Conservation (phyloP, 345 rosid species). For the Angophora floribunda region DNA sequence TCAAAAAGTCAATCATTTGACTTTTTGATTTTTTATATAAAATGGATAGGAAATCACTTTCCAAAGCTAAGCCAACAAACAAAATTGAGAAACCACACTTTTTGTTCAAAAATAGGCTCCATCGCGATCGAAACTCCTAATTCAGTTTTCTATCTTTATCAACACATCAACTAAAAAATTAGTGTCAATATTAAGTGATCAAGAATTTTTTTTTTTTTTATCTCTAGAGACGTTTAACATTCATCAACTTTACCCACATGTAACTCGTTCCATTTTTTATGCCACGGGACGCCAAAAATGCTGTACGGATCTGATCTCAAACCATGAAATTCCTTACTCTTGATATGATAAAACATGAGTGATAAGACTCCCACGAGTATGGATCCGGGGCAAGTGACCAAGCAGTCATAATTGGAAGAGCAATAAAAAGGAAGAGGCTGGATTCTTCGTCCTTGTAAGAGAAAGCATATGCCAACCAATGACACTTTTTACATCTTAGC, state of each 20-base stretch:
- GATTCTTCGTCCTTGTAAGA: background rate
- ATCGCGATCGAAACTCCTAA: too few species aligned
- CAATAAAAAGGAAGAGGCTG: background rate
- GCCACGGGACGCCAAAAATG: background rate
- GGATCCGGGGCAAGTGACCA: background rate
- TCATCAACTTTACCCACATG: background rate
- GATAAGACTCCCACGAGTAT: background rate
- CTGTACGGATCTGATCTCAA: background rate
- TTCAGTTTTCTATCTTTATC: too few species aligned
- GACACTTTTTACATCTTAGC: background rate
- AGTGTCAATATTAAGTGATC: too few species aligned
- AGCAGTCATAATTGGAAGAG: background rate
- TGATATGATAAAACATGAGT: background rate
- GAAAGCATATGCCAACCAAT: background rate
- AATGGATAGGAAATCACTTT: too few species aligned
- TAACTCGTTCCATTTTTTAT: background rate
- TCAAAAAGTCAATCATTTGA: too few species aligned
- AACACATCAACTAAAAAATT: too few species aligned
- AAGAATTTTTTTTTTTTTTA: too few species aligned
- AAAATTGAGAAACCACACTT: too few species aligned
- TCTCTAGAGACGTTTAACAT: background rate
- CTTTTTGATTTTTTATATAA: too few species aligned
- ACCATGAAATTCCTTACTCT: background rate
- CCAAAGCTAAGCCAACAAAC: too few species aligned
- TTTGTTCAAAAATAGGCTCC: too few species aligned